Evolutionary conservation across 2,329 filamentous ascomycete genomes (phyloP).

Genomic region (Cladosporium cucumerinum): DNA sequence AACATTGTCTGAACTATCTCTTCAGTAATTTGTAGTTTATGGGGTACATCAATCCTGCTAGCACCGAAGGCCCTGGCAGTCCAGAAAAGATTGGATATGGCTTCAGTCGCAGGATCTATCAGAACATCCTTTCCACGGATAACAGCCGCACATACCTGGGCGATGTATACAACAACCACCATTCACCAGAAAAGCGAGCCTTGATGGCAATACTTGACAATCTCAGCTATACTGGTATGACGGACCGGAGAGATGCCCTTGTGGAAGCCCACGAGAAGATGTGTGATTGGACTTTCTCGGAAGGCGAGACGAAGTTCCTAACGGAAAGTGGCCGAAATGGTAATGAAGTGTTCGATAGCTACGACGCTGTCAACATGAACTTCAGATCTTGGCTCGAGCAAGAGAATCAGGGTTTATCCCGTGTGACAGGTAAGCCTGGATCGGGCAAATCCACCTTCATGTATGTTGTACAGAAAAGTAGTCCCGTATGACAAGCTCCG

Average conservation of each 20-base stretch:
- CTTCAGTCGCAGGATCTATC: too few species aligned
- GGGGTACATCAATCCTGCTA: too few species aligned
- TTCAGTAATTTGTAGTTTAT: too few species aligned
- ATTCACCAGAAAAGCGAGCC: background rate
- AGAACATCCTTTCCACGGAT: background rate
- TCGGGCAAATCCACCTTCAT: conserved; percentile 19
- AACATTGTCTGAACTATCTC: too few species aligned
- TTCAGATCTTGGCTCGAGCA: background rate
- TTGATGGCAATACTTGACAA: background rate
- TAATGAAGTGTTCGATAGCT: too few species aligned
- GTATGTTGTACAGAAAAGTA: too few species aligned
- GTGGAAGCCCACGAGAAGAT: background rate
- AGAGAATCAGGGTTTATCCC: background rate
- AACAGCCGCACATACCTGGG: background rate
- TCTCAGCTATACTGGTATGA: conserved; percentile 1
- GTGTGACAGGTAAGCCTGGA: conserved; percentile 16
- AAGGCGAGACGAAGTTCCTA: background rate
- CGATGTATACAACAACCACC: background rate
- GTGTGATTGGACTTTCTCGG: background rate
- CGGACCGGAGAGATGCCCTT: background rate
- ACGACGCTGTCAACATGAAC: too few species aligned
- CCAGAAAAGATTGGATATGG: too few species aligned
- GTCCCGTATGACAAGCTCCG: too few species aligned
- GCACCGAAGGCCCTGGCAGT: too few species aligned
- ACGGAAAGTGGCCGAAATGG: too few species aligned